Evolutionary conservation across 176 grass and related monocot species (phyloP), one percentile per base, ranked within the genome.

Genomic region (Triticum timopheevii): DNA sequence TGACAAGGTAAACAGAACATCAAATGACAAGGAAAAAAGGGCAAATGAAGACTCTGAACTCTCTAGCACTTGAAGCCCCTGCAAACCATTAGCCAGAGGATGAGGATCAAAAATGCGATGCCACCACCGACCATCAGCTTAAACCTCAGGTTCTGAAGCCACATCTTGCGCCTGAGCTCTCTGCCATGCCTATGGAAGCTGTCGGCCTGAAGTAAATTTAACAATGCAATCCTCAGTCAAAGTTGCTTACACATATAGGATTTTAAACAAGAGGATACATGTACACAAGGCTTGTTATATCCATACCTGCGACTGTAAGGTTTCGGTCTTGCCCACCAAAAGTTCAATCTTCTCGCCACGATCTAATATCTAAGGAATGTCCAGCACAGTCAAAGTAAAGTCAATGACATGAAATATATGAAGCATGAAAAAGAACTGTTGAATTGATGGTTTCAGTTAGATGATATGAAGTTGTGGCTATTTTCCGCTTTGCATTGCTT

Each of bases 301-400:
- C 59, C 83, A 75, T 92, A 99, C 97, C 90, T 99, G 97, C 73
- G 95, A 93, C 39, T 99, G 97, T 49, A 99, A 87, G 47, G 71
- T 99, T 88, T 99, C 92, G 2, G 97, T 99, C 87, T 91, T 99
- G 33, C 95, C 97, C 17, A 99, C 97, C 79, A 99, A 63, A 79
- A 99, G 94, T 61, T 99, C 97, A 76, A 99, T 99, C 83, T 90
- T 99, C 87, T 99, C 97, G 5, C 97, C 97, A 42, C 97, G 90
- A 82, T 99, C 97, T 79, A 99, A 85, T 94, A 99, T 93, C 95
- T 97, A 84, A 11, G 19, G 19, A 88, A 81, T 70, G 15, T 22
- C 2, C 36, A 49, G 8, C 34, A 79, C 15, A 84, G 7, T 71
- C 7, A 84, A 72, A 70, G 15, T 74, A 81, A 50, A 81, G 19